phyloP scores from a whole-genome alignment of 768 basidiomycete species.

The Boletus speciosus region DNA sequence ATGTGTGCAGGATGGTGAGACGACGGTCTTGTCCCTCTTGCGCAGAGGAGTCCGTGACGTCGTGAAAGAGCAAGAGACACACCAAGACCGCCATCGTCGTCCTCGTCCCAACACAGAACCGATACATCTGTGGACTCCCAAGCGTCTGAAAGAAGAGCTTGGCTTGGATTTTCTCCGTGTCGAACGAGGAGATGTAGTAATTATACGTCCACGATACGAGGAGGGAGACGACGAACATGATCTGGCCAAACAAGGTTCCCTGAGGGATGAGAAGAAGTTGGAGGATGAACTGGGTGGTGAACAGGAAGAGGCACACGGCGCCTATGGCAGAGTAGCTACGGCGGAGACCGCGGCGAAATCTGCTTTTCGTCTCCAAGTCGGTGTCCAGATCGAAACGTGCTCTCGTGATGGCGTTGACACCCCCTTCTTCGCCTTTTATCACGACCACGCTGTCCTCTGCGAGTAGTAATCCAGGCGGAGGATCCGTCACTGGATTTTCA shows the following conservation, averaged over 20 bases:
- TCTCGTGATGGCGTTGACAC: conserved; percentile 26
- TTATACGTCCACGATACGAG: conserved; percentile 31
- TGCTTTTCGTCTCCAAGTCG: not conserved
- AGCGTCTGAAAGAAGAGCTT: conserved; percentile 15
- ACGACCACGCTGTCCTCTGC: conserved; percentile 19
- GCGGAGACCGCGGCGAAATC: not conserved
- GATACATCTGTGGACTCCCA: conserved; percentile 10
- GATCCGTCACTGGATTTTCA: conserved; percentile 12
- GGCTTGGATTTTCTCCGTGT: conserved; percentile 26
- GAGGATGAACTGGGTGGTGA: conserved; percentile 28
- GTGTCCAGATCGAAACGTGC: conserved; percentile 23
- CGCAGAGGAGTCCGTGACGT: conserved; percentile 2
- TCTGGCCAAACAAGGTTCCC: conserved; percentile 31
- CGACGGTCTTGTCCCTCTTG: conserved; percentile 18
- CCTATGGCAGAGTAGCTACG: conserved; percentile 7
- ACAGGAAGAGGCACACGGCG: conserved; percentile 23
- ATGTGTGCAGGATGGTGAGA: conserved; percentile 11
- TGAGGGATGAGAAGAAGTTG: conserved; percentile 34
- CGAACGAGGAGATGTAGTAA: conserved; percentile 30
- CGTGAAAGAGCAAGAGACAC: conserved; percentile 17
- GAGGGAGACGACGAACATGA: conserved; percentile 31
- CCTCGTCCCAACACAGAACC: conserved; percentile 16
- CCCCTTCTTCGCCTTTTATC: conserved; percentile 23
- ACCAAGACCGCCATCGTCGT: conserved; percentile 19
- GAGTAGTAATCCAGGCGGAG: conserved; percentile 24